Percentiles rank a stretch among this genome's conserved stretches.
phyloP scores from a whole-genome alignment of 805 yeast genomes.

The Lachancea meyersii region DNA sequence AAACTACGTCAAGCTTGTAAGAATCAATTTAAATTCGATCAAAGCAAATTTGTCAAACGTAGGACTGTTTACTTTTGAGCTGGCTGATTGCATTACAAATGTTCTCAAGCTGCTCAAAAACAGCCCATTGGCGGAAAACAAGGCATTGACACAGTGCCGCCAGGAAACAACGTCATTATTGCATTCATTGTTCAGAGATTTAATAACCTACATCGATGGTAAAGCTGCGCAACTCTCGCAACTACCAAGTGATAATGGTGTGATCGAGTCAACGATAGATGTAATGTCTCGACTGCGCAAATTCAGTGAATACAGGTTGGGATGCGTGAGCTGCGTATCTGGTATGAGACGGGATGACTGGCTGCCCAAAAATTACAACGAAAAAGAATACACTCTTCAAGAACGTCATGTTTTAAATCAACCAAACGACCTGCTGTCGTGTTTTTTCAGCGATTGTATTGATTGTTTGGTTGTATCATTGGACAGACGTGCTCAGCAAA shows the following conservation, averaged over 20 bases:
- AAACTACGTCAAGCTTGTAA: conserved; percentile 36
- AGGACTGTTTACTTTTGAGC: conserved; percentile 51
- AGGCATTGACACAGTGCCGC: conserved; percentile 25
- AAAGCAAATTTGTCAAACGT: conserved; percentile 40
- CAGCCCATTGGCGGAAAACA: conserved; percentile 18
- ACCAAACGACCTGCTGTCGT: conserved; percentile 49
- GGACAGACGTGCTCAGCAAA: conserved; percentile 49
- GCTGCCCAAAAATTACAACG: conserved; percentile 49
- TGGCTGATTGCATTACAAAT: conserved; percentile 43
- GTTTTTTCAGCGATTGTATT: conserved; percentile 69
- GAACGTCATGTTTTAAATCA: conserved; percentile 11
- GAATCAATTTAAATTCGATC: conserved; percentile 36
- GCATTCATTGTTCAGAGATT: conserved; percentile 46
- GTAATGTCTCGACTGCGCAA: conserved; percentile 60
- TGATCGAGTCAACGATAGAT: conserved; percentile 68
- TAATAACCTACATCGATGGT: conserved; percentile 49
- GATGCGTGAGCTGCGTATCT: conserved; percentile 44
- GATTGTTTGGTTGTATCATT: conserved; percentile 64
- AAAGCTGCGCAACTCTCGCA: conserved; percentile 41
- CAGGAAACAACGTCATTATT: conserved; percentile 25
- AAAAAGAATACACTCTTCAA: conserved; percentile 24
- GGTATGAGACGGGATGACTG: conserved; percentile 55
- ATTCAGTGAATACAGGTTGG: conserved; percentile 53
- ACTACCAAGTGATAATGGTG: conserved; percentile 61
- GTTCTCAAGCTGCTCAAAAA: conserved; percentile 32